Conservation (phyloP, 108 stramenopile genomes). For the Cyclotella sp. region DNA sequence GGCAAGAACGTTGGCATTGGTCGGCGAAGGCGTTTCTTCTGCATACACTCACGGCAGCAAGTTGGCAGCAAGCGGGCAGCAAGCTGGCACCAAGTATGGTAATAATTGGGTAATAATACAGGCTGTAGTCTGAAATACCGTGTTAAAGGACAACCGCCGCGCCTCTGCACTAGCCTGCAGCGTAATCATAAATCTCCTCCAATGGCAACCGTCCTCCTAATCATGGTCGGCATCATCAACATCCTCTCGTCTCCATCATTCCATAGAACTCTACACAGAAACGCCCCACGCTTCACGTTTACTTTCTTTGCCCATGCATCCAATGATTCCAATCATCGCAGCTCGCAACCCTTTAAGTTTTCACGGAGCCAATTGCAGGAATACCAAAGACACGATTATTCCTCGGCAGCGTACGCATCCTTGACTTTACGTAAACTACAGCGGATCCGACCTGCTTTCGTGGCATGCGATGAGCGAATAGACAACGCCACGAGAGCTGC, state of each 20-base stretch:
- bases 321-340: background rate
- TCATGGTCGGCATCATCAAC: background rate
- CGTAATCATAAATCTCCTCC: background rate
- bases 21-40: no score
- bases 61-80: no score
- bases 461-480: background rate
- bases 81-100: no score
- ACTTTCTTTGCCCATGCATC: slow-evolving; percentile 6
- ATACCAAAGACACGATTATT: slow-evolving; percentile 9
- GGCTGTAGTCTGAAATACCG: no score
- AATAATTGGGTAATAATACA: no score
- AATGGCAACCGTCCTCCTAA: background rate
- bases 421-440: slow-evolving; percentile 1
- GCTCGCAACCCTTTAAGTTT: background rate
- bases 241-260: slow-evolving; percentile 2
- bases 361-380: background rate
- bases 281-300: background rate
- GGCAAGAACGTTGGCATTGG: no score
- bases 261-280: background rate
- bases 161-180: no score
- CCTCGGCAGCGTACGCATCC: slow-evolving; percentile 12
- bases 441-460: slow-evolving; percentile 14
- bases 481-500: background rate
- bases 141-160: no score
- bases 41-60: no score